These are phyloP conservation scores for Oligophagozyma castellii DNA, from an alignment of 1,139 yeast genomes.

Conservation along the genomic window DNA sequence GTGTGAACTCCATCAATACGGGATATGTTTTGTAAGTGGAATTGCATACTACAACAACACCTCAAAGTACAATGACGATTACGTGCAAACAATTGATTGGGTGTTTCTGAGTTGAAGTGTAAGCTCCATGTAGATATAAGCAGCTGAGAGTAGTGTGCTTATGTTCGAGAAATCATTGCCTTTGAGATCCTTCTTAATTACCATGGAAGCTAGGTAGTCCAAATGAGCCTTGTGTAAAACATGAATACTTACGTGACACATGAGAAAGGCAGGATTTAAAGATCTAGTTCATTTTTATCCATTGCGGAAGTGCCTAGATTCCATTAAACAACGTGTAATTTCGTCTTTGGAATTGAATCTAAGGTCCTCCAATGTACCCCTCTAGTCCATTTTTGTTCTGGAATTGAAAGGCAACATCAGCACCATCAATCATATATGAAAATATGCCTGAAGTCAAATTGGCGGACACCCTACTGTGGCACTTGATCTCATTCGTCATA, in stretches of 20 bases:
- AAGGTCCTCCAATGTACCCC: no score
- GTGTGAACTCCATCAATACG: slow-evolving; percentile 36
- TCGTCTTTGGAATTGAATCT: no score
- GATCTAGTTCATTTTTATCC: slow-evolving; percentile 32
- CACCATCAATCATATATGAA: no score
- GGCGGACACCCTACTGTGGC: no score
- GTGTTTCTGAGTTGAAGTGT: slow-evolving; percentile 39
- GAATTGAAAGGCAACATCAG: no score
- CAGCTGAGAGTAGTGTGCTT: slow-evolving; percentile 43
- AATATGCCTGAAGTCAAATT: no score
- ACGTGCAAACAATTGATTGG: slow-evolving; percentile 43
- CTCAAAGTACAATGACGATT: slow-evolving; percentile 36
- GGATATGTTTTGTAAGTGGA: slow-evolving; percentile 36
- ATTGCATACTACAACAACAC: slow-evolving; percentile 35
- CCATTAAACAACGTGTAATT: no score
- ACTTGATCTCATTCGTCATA: no score
- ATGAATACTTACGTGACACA: slow-evolving; percentile 37
- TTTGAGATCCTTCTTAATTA: slow-evolving; percentile 31
- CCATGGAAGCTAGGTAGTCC: slow-evolving; percentile 38
- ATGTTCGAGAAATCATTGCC: slow-evolving; percentile 37
- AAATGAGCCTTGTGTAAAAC: slow-evolving; percentile 37
- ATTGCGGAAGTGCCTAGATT: no score
- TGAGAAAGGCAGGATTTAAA: slow-evolving; percentile 30
- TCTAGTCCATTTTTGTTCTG: no score
- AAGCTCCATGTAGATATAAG: slow-evolving; percentile 42